A percentile compares a stretch with the other conserved stretches of the same genome.
Conservation (phyloP, 2,329 filamentous ascomycete genomes). For the Huntiella decipiens region DNA sequence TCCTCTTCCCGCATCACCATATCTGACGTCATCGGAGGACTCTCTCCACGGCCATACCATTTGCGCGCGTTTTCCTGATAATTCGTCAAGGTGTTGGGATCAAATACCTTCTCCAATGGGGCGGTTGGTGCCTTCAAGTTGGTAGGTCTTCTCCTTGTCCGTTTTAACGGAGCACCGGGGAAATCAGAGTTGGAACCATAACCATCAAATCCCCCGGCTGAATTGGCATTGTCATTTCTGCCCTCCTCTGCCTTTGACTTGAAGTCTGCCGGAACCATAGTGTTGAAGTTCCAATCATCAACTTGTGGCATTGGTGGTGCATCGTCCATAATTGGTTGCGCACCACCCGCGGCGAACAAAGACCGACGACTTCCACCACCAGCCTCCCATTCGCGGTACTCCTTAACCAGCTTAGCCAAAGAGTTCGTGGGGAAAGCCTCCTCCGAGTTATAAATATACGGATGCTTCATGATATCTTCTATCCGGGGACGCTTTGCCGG, state of each 20-base stretch:
- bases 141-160: constrained; percentile 23
- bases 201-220: constrained; percentile 7
- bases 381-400: constrained; percentile 50
- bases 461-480: constrained; percentile 41
- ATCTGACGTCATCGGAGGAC: constrained; percentile 20
- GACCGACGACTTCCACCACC: constrained; percentile 45
- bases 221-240: constrained; percentile 3
- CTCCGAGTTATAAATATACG: constrained; percentile 40
- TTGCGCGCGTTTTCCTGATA: constrained; percentile 26
- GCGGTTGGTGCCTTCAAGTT: constrained; percentile 23
- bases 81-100: constrained; percentile 27
- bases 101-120: constrained; percentile 29
- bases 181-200: constrained; percentile 9
- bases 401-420: constrained; percentile 42
- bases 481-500: constrained; percentile 38
- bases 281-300: constrained; percentile 42
- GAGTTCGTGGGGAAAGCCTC: constrained; percentile 38
- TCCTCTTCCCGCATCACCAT: constrained; percentile 26
- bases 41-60: constrained; percentile 21
- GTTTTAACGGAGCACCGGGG: constrained; percentile 6
- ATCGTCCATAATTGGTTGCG: constrained; percentile 22
- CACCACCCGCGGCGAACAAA: constrained; percentile 33
- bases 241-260: neutral
- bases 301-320: constrained; percentile 19
- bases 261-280: constrained; percentile 12